These are phyloP conservation scores for Candida incommunis DNA, from an alignment of 805 yeast genomes.

Conservation along the genomic window DNA sequence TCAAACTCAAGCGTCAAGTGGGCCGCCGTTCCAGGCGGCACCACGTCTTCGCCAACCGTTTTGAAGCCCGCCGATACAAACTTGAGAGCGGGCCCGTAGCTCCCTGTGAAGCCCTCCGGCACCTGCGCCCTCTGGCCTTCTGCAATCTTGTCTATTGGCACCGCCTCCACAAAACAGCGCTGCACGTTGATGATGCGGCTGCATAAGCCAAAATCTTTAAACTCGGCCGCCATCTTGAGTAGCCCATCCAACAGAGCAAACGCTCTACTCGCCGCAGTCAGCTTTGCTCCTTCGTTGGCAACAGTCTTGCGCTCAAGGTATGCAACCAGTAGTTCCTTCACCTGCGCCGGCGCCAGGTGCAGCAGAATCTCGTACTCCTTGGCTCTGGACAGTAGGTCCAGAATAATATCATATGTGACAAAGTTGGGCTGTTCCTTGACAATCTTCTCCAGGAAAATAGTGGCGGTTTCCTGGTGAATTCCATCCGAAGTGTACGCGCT, in stretches of 20 bases:
- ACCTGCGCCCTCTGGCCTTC: conserved; percentile 65
- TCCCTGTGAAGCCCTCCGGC: conserved; percentile 45
- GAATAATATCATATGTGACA: conserved; percentile 41
- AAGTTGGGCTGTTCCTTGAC: conserved; percentile 43
- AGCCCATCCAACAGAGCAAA: conserved; percentile 58
- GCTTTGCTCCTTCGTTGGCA: conserved; percentile 29
- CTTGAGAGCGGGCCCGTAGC: conserved; percentile 53
- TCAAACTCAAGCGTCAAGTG: conserved; percentile 60
- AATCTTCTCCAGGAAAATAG: conserved; percentile 52
- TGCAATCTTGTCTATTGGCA: conserved; percentile 31
- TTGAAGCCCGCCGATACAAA: conserved; percentile 56
- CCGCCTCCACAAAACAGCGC: conserved; percentile 65
- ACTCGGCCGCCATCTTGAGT: conserved; percentile 67
- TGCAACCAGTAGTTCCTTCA: conserved; percentile 36
- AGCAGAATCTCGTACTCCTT: conserved; percentile 42
- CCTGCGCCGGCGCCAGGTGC: conserved; percentile 30
- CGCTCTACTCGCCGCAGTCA: conserved; percentile 45
- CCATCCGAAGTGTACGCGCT: conserved; percentile 73
- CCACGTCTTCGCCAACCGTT: conserved; percentile 73
- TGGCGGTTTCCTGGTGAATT: conserved; percentile 72
- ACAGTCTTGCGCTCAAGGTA: conserved; percentile 40
- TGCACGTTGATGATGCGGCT: conserved; percentile 48
- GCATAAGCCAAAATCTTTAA: conserved; percentile 59
- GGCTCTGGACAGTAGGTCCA: conserved; percentile 41
- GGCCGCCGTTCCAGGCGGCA: conserved; percentile 59